Evolutionary conservation across 2,329 filamentous ascomycete genomes (phyloP).

Genomic region (Bimuria novae-zelandiae): DNA sequence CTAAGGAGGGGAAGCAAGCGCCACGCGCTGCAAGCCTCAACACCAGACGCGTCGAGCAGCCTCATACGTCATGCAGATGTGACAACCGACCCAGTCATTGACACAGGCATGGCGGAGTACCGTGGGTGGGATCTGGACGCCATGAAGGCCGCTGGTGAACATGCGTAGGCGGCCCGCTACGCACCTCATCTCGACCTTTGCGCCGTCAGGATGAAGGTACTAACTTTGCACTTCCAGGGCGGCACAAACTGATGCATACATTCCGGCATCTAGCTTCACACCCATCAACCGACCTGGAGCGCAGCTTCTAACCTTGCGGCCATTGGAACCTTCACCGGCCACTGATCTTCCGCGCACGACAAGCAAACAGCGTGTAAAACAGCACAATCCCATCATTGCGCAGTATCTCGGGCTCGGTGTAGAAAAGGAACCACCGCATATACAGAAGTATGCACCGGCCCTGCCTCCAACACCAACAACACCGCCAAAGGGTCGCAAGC

Average conservation of each 20-base stretch:
- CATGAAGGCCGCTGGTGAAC: slow-evolving; percentile 14
- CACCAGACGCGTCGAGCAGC: slow-evolving; percentile 1
- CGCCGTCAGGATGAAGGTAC: slow-evolving; percentile 1
- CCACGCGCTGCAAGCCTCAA: slow-evolving; percentile 2
- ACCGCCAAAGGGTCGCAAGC: slow-evolving; percentile 18
- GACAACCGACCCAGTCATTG: neutral
- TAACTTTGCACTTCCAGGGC: slow-evolving; percentile 4
- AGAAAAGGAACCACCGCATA: slow-evolving; percentile 21
- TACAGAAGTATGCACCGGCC: slow-evolving; percentile 21
- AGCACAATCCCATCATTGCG: slow-evolving; percentile 32
- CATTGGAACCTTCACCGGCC: slow-evolving; percentile 9
- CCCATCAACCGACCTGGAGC: slow-evolving; percentile 28
- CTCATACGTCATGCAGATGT: slow-evolving; percentile 10
- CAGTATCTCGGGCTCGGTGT: slow-evolving; percentile 33
- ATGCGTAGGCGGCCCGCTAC: slow-evolving; percentile 31
- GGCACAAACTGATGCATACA: neutral
- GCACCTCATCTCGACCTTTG: too few relatives aligned
- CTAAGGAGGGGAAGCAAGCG: slow-evolving; percentile 7
- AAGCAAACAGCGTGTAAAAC: slow-evolving; percentile 4
- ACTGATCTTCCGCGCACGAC: slow-evolving; percentile 6
- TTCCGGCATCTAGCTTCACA: slow-evolving; percentile 27
- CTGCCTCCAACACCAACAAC: slow-evolving; percentile 8
- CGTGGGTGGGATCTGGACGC: slow-evolving; percentile 8
- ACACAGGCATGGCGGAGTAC: slow-evolving; percentile 9
- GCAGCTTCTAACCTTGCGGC: slow-evolving; percentile 17